A percentile compares a stretch with the other conserved stretches of the same genome.
These are phyloP conservation scores for Phoma sp. DNA, from an alignment of 2,329 filamentous ascomycete species.

Conservation along the genomic window DNA sequence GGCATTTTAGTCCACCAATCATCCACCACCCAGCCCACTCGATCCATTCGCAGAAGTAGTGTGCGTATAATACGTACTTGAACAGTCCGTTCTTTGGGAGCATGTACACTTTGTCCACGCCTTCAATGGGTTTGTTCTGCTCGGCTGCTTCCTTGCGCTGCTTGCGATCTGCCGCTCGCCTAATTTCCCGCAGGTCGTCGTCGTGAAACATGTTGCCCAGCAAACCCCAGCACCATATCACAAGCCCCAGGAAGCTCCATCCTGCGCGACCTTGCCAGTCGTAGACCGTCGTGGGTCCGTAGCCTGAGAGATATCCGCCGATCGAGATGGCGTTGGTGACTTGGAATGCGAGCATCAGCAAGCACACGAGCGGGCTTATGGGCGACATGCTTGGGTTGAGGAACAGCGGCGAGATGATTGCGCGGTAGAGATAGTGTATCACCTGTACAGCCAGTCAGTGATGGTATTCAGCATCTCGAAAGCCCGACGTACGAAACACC, in stretches of 20 bases:
- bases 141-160: constrained; percentile 60
- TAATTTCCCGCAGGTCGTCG: constrained; percentile 85
- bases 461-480: not conserved
- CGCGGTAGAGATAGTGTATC: constrained; percentile 91
- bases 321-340: constrained; percentile 79
- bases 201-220: constrained; percentile 87
- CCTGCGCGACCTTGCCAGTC: constrained; percentile 58
- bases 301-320: constrained; percentile 82
- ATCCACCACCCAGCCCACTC: constrained; percentile 94
- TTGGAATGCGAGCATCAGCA: constrained; percentile 75
- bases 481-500: constrained; percentile 62
- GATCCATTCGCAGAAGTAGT: constrained; percentile 96
- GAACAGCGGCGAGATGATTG: constrained; percentile 79
- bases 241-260: constrained; percentile 68
- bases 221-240: constrained; percentile 79
- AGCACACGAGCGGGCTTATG: constrained; percentile 75
- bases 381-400: constrained; percentile 91
- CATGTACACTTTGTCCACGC: constrained; percentile 83
- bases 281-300: constrained; percentile 70
- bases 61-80: constrained; percentile 82
- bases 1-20: constrained; percentile 68
- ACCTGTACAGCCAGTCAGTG: constrained; percentile 55
- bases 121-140: constrained; percentile 55
- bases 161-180: constrained; percentile 70
- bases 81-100: constrained; percentile 87